Base-by-base conservation (phyloP, 768 basidiomycete species). In the Dentipellis fragilis region DNA sequence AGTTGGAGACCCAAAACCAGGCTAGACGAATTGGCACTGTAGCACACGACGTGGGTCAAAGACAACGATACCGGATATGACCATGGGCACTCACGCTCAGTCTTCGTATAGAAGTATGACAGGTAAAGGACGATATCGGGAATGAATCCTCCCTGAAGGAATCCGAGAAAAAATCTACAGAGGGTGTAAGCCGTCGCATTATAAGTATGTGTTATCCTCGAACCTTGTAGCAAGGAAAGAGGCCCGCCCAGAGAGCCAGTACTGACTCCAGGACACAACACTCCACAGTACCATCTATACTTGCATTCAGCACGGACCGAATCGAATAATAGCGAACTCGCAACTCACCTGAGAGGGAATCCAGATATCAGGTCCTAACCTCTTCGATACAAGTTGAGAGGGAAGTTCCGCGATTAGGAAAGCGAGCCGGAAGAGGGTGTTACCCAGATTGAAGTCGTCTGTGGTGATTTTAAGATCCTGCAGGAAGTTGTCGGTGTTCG, bases 401-500 rank as follows among this genome's bases (percentile, higher is more conserved):
- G 84, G 84, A 16, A 87, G 69, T 64, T 86, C 84, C 67, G 73
- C 72, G 17, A 65, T 56, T 23, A 69, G 58, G 58, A 69, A 69
- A 57, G 61, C 63, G 7, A 67, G 65, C 19, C 76, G 71, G 66
- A 80, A 82, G 0, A 85, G 66, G 0, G 77, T 79, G 65, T 84
- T 84, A 14, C 83, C 83, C 6, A 83, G 69, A 59, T 85, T 83
- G 64, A 76, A 84, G 65, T 82, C 81, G 61, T 85, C 72, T 0
- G 82, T 84, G 17, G 77, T 84, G 58, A 87, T 69, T 2, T 71
- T 64, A 8, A 87, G 72, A 61, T 87, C 83, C 2, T 69, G 57
- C n/a, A 87, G 68, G 60, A 88, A 79, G 65, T 84, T 85, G 66
- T 86, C 84, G 1, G 82, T 76, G 58, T 85, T 84, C 35, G 85